Evolutionary conservation across 352 stramenopile genomes (phyloP).

Genomic region (Chrysophaeum taylorii): DNA sequence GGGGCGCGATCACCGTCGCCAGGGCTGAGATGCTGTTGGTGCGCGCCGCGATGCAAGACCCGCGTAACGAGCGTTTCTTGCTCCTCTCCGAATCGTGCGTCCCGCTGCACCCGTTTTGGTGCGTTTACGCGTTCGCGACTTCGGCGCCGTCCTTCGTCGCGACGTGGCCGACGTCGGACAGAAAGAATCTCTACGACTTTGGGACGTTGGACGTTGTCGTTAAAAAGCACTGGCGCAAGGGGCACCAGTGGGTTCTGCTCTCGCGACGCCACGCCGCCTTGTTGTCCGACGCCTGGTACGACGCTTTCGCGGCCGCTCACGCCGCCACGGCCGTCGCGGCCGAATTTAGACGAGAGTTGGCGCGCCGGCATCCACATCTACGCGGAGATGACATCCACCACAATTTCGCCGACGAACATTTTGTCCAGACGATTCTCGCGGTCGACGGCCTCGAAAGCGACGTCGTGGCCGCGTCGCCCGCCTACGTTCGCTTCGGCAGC

Average conservation of each 20-base stretch:
- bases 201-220: background rate
- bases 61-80: constrained; percentile 4
- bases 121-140: background rate
- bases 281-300: background rate
- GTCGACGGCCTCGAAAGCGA: background rate
- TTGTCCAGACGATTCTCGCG: background rate
- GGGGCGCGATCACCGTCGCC: constrained; percentile 6
- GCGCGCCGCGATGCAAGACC: background rate
- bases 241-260: constrained; percentile 10
- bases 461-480: background rate
- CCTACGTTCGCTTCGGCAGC: background rate
- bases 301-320: background rate
- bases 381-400: constrained; percentile 6
- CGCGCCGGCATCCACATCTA: background rate
- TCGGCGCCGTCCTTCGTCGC: background rate
- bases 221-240: constrained; percentile 1
- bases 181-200: background rate
- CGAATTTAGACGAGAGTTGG: constrained; percentile 3
- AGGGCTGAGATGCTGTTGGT: background rate
- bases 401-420: constrained; percentile 10
- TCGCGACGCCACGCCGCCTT: background rate
- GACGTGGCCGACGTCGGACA: background rate
- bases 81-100: constrained; percentile 1
- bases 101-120: constrained; percentile 7
- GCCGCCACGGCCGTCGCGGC: background rate